Evolutionary conservation across 768 basidiomycete genomes (phyloP).

Genomic region (Tephrocybe sp.): DNA sequence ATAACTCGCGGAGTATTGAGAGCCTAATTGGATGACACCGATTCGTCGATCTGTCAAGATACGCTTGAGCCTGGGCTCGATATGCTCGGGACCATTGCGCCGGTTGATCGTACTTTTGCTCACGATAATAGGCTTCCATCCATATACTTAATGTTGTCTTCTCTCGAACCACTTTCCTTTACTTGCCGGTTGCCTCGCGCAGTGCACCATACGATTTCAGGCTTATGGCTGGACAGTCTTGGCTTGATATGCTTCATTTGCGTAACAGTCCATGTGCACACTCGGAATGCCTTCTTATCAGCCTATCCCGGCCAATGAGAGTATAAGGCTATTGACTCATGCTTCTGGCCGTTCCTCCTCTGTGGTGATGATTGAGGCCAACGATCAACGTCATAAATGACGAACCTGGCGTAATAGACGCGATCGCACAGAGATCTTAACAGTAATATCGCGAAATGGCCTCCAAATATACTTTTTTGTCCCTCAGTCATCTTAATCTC

Average conservation of each 20-base stretch:
- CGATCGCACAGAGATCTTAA: background rate
- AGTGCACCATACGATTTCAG: background rate
- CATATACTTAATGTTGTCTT: background rate
- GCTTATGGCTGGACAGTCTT: background rate
- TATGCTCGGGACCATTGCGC: background rate
- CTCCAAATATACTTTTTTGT: background rate
- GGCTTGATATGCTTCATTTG: constrained; percentile 3
- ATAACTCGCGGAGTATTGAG: background rate
- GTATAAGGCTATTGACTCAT: constrained; percentile 2
- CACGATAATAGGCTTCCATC: constrained; percentile 1
- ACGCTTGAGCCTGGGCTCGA: background rate
- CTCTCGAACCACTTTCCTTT: constrained; percentile 9
- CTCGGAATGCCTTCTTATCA: background rate
- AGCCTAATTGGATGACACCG: background rate
- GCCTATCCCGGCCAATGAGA: background rate
- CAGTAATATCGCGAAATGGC: background rate
- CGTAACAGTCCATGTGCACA: constrained; percentile 5
- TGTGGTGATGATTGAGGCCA: background rate
- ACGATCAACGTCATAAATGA: constrained; percentile 3
- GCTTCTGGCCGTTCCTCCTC: background rate
- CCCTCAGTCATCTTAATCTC: background rate
- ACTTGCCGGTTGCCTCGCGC: constrained; percentile 2
- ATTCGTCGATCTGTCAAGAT: background rate
- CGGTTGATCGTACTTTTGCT: background rate
- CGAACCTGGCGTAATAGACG: constrained; percentile 2